Percentiles rank a stretch among this genome's conserved stretches.
Evolutionary conservation across 345 rosid species (phyloP).

Genomic region (Combretum micranthum): DNA sequence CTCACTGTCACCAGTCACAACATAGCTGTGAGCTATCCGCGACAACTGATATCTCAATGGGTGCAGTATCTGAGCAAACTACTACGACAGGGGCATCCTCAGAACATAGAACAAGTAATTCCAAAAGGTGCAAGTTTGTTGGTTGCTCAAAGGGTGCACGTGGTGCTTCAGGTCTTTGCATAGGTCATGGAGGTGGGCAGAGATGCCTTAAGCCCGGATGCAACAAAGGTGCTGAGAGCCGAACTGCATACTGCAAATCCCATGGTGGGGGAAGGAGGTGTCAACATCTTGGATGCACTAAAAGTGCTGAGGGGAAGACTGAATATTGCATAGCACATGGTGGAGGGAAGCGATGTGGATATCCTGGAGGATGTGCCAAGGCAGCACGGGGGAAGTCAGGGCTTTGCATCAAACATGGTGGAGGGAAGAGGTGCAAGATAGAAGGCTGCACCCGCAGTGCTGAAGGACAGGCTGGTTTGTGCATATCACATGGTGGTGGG

Average conservation of each 20-base stretch:
- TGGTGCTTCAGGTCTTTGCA: conserved; percentile 87
- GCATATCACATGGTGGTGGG: conserved; percentile 98
- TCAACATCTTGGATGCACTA: conserved; percentile 86
- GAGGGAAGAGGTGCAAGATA: conserved; percentile 85
- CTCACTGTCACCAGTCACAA: conserved; percentile 28
- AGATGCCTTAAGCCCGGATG: conserved; percentile 87
- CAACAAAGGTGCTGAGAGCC: conserved; percentile 86
- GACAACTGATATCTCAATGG: conserved; percentile 45
- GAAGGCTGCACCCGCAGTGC: conserved; percentile 85
- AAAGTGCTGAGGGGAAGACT: conserved; percentile 92
- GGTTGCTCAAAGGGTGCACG: conserved; percentile 91
- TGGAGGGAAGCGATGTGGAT: conserved; percentile 84
- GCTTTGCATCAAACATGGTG: conserved; percentile 91
- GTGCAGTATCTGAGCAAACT: conserved; percentile 48
- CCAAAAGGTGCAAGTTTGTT: conserved; percentile 62
- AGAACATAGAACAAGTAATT: conserved; percentile 37
- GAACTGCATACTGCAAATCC: conserved; percentile 89
- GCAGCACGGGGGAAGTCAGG: conserved; percentile 97
- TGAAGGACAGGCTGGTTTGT: conserved; percentile 90
- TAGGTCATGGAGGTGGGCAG: conserved; percentile 96
- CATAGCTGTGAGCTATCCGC: conserved; percentile 44
- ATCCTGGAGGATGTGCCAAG: conserved; percentile 59
- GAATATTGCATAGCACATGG: conserved; percentile 91
- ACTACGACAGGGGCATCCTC: conserved; percentile 40
- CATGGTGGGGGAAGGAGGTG: conserved; percentile 98